These are phyloP conservation scores for Miscanthus lutarioriparius DNA, from an alignment of 176 grass and related monocot species.

Conservation along the genomic window DNA sequence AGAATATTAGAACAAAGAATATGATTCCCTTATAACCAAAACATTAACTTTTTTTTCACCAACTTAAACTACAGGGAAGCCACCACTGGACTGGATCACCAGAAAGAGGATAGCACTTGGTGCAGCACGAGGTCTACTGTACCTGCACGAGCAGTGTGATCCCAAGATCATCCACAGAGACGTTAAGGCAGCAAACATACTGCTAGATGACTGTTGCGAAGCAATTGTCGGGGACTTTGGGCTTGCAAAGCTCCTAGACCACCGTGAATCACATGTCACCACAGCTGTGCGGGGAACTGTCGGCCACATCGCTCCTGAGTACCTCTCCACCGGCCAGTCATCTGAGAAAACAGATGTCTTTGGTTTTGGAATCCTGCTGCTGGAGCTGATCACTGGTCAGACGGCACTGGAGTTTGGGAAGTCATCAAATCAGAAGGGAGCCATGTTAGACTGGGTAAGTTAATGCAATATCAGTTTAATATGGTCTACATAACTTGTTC, in stretches of 20 bases:
- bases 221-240: slow-evolving; percentile 85
- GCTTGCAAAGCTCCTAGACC: slow-evolving; percentile 83
- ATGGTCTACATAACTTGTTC: not conserved
- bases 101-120: slow-evolving; percentile 84
- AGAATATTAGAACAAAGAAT: slow-evolving; percentile 7
- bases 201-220: slow-evolving; percentile 72
- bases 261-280: slow-evolving; percentile 81
- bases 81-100: slow-evolving; percentile 72
- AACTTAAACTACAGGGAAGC: slow-evolving; percentile 54
- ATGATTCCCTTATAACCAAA: slow-evolving; percentile 18
- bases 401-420: slow-evolving; percentile 82
- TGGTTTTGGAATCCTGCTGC: slow-evolving; percentile 79
- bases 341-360: slow-evolving; percentile 94
- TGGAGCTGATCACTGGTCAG: slow-evolving; percentile 78
- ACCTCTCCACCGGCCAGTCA: slow-evolving; percentile 84
- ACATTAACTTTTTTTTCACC: slow-evolving; percentile 20
- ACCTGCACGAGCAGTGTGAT: slow-evolving; percentile 90
- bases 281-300: slow-evolving; percentile 83
- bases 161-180: slow-evolving; percentile 94
- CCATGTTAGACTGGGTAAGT: slow-evolving; percentile 92
- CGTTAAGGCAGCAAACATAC: slow-evolving; percentile 84
- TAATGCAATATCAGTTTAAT: slow-evolving; percentile 29
- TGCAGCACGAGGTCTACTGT: slow-evolving; percentile 72
- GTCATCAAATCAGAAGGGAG: slow-evolving; percentile 82
- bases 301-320: slow-evolving; percentile 86